Base-by-base conservation (phyloP, 2,329 filamentous ascomycete species). In the Aspergillus viridinutans region DNA sequence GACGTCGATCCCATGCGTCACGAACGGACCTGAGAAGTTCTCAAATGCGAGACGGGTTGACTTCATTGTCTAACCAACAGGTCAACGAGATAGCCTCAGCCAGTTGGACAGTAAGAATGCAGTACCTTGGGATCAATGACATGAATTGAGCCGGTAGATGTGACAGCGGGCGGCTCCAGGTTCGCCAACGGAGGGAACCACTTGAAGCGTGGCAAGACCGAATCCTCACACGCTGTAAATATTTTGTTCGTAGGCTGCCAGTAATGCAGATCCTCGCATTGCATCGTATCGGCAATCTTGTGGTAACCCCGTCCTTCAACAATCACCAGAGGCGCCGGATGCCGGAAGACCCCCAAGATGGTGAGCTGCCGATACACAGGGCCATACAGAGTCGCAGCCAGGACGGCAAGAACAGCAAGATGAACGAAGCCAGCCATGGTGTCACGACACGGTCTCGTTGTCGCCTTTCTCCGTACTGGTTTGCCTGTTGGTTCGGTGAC, bases 211-310 rank as follows among this genome's bases (percentile, higher is more conserved):
- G 71, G 71, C 0, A 65, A 61, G 3, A 67, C 61, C 1, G 71
- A 66, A 38, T 80, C 81, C 48, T 84, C 78, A 60, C 84, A 87
- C 0, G 83, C 83, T 0, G 82, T 79, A 63, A 85, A 87, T 1
- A 87, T 67, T 7, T 77, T 57, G 0, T 78, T 74, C 17, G 78
- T 80, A 0, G 76, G 67, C 1, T 65, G 65, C 58, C 86, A 79
- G 55, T 83, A 77, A 62, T 87, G 83, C 3, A 87, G 50, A 58
- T 87, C 85, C 62, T 87, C 85, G 64, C 84, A 86, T 17, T 83
- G 75, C 2, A 75, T 66, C 0, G 84, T 86, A 59, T 83, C 80
- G 0, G 76, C 67, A 9, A 87, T 81, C 9, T 64, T 58, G 5
- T 76, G 62, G 1, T 82, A 64, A 23, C 75, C 72, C 3, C 71